Conservation (phyloP, 345 rosid genomes). For the Lagerstroemia speciosa region DNA sequence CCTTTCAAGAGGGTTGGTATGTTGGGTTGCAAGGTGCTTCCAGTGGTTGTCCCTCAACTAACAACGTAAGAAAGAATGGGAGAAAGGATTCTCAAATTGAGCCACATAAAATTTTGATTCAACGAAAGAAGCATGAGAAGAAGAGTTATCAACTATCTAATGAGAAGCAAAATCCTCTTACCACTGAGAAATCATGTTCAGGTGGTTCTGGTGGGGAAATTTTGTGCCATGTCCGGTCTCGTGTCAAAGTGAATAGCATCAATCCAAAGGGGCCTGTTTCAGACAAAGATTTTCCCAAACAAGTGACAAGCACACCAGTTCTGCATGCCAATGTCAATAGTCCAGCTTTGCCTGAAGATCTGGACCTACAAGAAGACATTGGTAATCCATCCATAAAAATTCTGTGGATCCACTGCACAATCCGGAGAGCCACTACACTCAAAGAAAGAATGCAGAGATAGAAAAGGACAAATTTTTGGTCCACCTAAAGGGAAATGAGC, state of each 20-base stretch:
- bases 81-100: conserved; percentile 25
- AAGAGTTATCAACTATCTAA: conserved; percentile 26
- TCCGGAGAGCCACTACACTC: background rate
- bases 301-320: conserved; percentile 24
- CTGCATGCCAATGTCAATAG: conserved; percentile 22
- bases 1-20: conserved; percentile 41
- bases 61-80: conserved; percentile 29
- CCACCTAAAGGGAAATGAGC: conserved; percentile 13
- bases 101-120: conserved; percentile 29
- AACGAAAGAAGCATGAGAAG: conserved; percentile 14
- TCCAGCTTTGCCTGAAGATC: conserved; percentile 9
- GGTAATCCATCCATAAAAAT: background rate
- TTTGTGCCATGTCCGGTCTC: conserved; percentile 17
- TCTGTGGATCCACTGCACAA: background rate
- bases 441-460: background rate
- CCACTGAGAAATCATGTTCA: conserved; percentile 41
- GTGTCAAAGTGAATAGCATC: conserved; percentile 17
- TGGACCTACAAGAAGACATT: background rate
- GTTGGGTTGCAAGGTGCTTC: conserved; percentile 23
- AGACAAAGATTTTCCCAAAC: conserved; percentile 25
- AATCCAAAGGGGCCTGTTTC: conserved; percentile 17
- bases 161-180: conserved; percentile 21
- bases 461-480: background rate
- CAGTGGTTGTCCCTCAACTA: conserved; percentile 25
- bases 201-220: conserved; percentile 24